Conservation (phyloP, 2,329 filamentous ascomycete genomes). For the Clonostachys rhizophaga region DNA sequence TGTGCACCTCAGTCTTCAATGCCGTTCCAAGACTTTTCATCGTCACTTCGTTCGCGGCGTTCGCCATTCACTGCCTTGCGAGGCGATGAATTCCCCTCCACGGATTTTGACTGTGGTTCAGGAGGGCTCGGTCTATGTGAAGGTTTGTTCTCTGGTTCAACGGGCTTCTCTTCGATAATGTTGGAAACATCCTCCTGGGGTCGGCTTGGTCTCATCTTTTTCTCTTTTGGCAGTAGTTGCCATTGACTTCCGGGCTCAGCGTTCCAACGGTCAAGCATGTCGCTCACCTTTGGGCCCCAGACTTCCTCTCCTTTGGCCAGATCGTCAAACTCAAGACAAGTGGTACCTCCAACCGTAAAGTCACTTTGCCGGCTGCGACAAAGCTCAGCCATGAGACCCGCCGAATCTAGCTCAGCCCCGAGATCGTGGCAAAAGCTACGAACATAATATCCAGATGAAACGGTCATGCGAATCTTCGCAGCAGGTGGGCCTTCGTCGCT, state of each 20-base stretch:
- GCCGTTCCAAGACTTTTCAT: conserved; percentile 36
- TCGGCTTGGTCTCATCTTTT: conserved; percentile 6
- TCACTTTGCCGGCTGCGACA: conserved; percentile 76
- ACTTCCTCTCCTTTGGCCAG: conserved; percentile 70
- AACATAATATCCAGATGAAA: conserved; percentile 95
- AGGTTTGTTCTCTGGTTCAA: too few species aligned
- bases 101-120: too few species aligned
- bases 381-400: conserved; percentile 82
- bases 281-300: conserved; percentile 71
- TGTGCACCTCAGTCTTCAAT: conserved; percentile 25
- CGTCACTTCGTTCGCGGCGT: conserved; percentile 12
- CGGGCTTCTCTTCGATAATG: not conserved
- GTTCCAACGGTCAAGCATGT: conserved; percentile 40
- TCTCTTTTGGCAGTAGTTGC: conserved; percentile 1
- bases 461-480: conserved; percentile 80
- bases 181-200: conserved; percentile 4
- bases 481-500: conserved; percentile 66
- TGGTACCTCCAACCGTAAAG: conserved; percentile 65
- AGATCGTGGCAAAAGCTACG: conserved; percentile 91
- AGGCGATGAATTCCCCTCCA: too few species aligned
- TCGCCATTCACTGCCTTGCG: too few species aligned
- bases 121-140: too few species aligned
- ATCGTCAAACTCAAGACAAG: conserved; percentile 76
- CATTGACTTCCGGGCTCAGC: conserved; percentile 11
- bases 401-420: conserved; percentile 74